Percentiles rank a stretch among this genome's conserved stretches.
phyloP scores from a whole-genome alignment of 345 rosid species.

The Psidium guajava region DNA sequence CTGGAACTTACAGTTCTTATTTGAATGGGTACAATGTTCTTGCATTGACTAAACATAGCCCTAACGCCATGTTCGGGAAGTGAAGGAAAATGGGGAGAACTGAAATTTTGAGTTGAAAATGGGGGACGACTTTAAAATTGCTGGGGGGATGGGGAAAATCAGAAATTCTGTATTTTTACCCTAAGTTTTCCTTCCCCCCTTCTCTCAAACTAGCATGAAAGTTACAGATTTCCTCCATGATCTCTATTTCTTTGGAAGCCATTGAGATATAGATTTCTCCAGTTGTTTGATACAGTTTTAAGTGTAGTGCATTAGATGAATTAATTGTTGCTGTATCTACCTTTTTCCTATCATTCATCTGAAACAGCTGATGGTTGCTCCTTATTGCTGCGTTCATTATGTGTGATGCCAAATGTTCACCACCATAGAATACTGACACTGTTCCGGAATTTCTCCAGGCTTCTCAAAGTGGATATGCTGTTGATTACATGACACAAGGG shows the following conservation, averaged over 20 bases:
- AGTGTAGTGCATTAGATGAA: background rate
- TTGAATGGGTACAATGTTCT: background rate
- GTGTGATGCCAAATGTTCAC: background rate
- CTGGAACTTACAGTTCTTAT: background rate
- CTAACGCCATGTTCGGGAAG: background rate
- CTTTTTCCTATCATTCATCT: background rate
- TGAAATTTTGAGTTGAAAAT: background rate
- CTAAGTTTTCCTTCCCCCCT: background rate
- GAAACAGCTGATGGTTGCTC: background rate
- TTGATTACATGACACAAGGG: conserved; percentile 89
- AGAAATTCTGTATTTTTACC: background rate
- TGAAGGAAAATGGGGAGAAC: background rate
- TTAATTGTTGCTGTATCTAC: background rate
- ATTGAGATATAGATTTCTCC: background rate
- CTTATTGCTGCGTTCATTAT: background rate
- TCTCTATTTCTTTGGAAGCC: background rate
- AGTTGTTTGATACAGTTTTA: background rate
- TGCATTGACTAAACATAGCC: background rate
- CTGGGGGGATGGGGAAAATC: background rate
- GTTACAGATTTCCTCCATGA: background rate
- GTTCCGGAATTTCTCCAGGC: conserved; percentile 23
- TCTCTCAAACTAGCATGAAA: background rate
- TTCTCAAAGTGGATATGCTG: conserved; percentile 78
- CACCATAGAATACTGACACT: background rate
- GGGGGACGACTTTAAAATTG: background rate